Conservation (phyloP, 352 stramenopile species). For the Globisporangium middletonii region DNA sequence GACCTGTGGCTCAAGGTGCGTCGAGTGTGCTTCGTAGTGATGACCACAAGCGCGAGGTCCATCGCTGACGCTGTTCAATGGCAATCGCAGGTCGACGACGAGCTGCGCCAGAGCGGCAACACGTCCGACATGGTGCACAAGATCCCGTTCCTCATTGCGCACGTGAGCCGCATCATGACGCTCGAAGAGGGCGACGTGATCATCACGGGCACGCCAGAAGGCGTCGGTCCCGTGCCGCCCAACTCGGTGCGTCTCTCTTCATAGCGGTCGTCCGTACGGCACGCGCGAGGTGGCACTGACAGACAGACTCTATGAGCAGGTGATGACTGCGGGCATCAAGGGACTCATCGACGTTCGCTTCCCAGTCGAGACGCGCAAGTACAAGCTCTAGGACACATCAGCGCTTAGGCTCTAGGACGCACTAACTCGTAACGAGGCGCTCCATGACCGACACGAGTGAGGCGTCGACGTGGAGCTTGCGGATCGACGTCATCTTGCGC, state of each 20-base stretch:
- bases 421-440: slow-evolving; percentile 14
- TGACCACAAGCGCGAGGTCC: no score
- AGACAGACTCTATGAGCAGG: slow-evolving; percentile 14
- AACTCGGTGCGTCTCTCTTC: slow-evolving; percentile 39
- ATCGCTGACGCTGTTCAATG: no score
- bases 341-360: slow-evolving; percentile 65
- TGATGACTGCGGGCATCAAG: slow-evolving; percentile 70
- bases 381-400: slow-evolving; percentile 26
- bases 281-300: neutral
- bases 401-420: neutral
- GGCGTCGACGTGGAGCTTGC: slow-evolving; percentile 20
- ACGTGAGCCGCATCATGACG: slow-evolving; percentile 81
- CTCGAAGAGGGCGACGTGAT: slow-evolving; percentile 82
- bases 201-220: slow-evolving; percentile 80
- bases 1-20: slow-evolving; percentile 68
- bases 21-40: neutral
- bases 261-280: no score
- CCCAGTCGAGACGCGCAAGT: slow-evolving; percentile 52
- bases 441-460: slow-evolving; percentile 23
- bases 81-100: slow-evolving; percentile 37
- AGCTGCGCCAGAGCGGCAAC: slow-evolving; percentile 64
- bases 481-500: slow-evolving; percentile 24
- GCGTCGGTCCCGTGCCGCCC: slow-evolving; percentile 54
- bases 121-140: slow-evolving; percentile 79
- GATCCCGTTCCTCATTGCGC: slow-evolving; percentile 68